Evolutionary conservation across 2,329 filamentous ascomycete genomes (phyloP).

Genomic region (Trichoderma asperellum): DNA sequence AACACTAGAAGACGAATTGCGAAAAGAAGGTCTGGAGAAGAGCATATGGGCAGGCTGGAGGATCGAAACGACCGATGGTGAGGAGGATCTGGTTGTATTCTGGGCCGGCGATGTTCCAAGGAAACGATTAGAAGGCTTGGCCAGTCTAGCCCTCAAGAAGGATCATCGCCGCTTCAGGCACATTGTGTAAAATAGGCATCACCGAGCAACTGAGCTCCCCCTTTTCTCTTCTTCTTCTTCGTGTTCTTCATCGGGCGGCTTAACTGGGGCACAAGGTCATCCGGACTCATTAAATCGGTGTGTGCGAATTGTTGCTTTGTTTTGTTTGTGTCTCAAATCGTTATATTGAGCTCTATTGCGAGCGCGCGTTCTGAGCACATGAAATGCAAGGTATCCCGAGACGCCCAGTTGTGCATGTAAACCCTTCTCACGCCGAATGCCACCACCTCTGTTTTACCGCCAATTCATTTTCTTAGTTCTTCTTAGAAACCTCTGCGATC

Average conservation of each 20-base stretch:
- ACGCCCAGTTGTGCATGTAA: slow-evolving; percentile 56
- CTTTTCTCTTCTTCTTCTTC: background rate
- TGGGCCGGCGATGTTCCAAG: slow-evolving; percentile 45
- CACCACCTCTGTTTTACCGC: slow-evolving; percentile 35
- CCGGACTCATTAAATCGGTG: background rate
- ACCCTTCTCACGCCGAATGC: slow-evolving; percentile 40
- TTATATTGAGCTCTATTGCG: slow-evolving; percentile 45
- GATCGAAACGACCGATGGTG: slow-evolving; percentile 44
- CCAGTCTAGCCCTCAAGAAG: slow-evolving; percentile 32
- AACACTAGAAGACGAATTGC: slow-evolving; percentile 39
- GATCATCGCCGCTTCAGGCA: slow-evolving; percentile 36
- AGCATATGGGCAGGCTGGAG: slow-evolving; percentile 48
- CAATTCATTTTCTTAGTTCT: slow-evolving; percentile 48
- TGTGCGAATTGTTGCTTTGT: slow-evolving; percentile 19
- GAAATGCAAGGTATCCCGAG: slow-evolving; percentile 60
- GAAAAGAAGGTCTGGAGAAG: slow-evolving; percentile 38
- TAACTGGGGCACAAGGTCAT: background rate
- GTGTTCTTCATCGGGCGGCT: background rate
- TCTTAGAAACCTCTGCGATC: slow-evolving; percentile 60
- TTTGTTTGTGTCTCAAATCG: slow-evolving; percentile 41
- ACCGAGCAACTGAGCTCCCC: background rate
- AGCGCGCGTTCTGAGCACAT: slow-evolving; percentile 47
- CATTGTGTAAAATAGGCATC: slow-evolving; percentile 31
- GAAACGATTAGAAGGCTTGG: slow-evolving; percentile 38
- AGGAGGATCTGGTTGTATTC: slow-evolving; percentile 48